Evolutionary conservation across 2,329 filamentous ascomycete species (phyloP), one percentile per base, ranked within the genome.

Genomic region (Fusarium dimerum): DNA sequence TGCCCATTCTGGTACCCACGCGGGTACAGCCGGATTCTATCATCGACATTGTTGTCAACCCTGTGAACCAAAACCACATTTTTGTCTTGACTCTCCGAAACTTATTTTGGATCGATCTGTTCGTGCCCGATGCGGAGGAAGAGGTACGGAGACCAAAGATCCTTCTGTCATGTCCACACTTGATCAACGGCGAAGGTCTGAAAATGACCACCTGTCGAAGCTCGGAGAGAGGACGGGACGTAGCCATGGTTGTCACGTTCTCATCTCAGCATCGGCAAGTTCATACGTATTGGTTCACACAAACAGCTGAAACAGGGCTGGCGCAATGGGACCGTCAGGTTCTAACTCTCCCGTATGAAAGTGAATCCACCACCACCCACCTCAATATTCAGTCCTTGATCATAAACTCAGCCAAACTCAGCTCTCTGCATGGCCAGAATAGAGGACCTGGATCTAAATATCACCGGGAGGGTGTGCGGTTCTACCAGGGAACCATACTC

Each of bases 71-170:
- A 6, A 71, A 74, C 26, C 77, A 82, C n/a, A 61, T 84, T 2
- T 81, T 85, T 51, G 70, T 89, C 10, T 70, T 89, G 42, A 89
- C 85, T 1, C 78, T 76, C 12, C 73, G 73, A 1, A 72, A 72
- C 29, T 50, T 88, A 1, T 71, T 78, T 34, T 75, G 81, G 71
- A 58, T 83, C n/a, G 71, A 77, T 44, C 62, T 81, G 13, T 66
- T 60, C 45, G 52, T 51, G 44, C 48, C 55, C 10, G 50, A 48
- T 6, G 52, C 17, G 18, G 41, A 42, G 30, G 53, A 58, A 6
- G 54, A 55, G 6, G 34, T 45, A 0, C 16, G 52, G 9, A 63
- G 58, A 26, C 64, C 68, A 5, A 34, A 47, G 3, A 56, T 72
- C 12, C 17, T 73, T 8, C 45, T 70, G 2, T 55, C 59, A 8